These are phyloP conservation scores for Termitomyces sp. DNA, from an alignment of 768 basidiomycete species.

Conservation along the genomic window DNA sequence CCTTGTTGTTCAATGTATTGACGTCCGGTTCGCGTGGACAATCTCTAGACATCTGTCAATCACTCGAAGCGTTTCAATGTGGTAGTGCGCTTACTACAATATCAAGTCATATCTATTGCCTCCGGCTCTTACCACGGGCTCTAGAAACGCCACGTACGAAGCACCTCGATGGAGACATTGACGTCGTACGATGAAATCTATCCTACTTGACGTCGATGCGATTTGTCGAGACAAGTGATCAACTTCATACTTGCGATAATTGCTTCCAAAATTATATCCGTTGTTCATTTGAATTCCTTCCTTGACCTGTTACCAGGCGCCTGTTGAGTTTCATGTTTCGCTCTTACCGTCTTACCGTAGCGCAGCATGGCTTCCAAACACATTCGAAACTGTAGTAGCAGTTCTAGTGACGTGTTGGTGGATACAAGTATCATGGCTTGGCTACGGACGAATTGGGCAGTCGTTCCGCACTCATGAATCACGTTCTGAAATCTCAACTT, in stretches of 20 bases:
- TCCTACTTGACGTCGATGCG: background rate
- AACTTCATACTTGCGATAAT: background rate
- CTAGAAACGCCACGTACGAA: background rate
- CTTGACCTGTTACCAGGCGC: too few species aligned
- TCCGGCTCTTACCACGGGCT: background rate
- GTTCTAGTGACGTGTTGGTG: background rate
- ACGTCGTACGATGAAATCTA: background rate
- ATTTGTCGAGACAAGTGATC: background rate
- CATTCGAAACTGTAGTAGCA: background rate
- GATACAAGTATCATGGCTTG: background rate
- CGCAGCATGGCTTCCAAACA: background rate
- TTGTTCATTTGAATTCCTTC: too few species aligned
- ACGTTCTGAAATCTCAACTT: background rate
- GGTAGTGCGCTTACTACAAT: background rate
- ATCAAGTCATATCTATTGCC: background rate
- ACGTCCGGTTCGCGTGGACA: too few species aligned
- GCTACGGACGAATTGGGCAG: background rate
- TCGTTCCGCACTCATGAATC: background rate
- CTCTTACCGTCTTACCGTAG: background rate
- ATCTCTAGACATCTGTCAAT: background rate
- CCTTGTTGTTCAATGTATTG: background rate
- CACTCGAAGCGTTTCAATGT: background rate
- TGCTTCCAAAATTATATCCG: too few species aligned
- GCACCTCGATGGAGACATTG: background rate
- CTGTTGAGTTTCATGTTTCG: background rate